Evolutionary conservation across 257 asterid species (phyloP).

Genomic region (Solanum commersonii): DNA sequence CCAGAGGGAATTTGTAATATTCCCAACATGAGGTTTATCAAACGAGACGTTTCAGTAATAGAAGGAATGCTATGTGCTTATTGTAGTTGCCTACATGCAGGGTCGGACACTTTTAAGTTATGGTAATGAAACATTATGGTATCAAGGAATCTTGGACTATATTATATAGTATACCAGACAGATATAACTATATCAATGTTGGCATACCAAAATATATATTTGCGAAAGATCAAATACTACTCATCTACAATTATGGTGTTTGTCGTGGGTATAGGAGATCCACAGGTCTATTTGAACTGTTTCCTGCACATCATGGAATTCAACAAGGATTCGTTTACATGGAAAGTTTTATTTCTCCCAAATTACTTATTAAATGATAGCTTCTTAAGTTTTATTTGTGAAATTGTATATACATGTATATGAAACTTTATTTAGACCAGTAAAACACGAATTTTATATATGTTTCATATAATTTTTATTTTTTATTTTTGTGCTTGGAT

Average conservation of each 20-base stretch:
- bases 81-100: neutral
- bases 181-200: fast-evolving
- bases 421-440: too few species aligned
- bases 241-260: neutral
- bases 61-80: neutral
- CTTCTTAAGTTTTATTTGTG: neutral
- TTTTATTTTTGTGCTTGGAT: too few species aligned
- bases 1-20: neutral
- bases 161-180: neutral
- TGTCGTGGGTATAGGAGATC: neutral
- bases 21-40: neutral
- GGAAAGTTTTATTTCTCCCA: neutral
- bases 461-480: too few species aligned
- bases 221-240: neutral
- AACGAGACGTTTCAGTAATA: neutral
- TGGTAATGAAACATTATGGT: neutral
- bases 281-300: neutral
- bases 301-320: neutral
- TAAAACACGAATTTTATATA: too few species aligned
- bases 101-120: neutral
- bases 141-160: neutral
- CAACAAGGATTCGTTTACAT: neutral
- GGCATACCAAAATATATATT: neutral
- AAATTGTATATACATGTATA: too few species aligned
- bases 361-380: neutral